Evolutionary conservation across 2,329 filamentous ascomycete species (phyloP).

Genomic region (Parastagonospora avenae): DNA sequence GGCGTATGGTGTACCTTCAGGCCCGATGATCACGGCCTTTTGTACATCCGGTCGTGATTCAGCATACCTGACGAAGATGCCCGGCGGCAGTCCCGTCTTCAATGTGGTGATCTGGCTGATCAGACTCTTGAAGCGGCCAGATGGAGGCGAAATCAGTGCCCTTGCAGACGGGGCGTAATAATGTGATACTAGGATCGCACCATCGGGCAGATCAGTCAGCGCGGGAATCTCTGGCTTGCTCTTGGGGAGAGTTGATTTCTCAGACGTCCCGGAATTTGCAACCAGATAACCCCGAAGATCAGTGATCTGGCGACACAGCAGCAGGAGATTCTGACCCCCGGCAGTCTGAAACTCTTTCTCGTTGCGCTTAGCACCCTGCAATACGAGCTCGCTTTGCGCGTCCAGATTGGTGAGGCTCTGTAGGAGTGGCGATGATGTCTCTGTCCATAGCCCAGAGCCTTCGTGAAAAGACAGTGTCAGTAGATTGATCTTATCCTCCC

Average conservation of each 20-base stretch:
- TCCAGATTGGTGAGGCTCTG: slow-evolving; percentile 33
- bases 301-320: slow-evolving; percentile 41
- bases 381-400: slow-evolving; percentile 25
- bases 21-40: slow-evolving; percentile 58
- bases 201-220: slow-evolving; percentile 45
- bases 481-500: slow-evolving; percentile 44
- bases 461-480: slow-evolving; percentile 39
- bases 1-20: slow-evolving; percentile 58
- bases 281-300: slow-evolving; percentile 31
- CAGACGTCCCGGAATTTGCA: background rate
- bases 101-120: slow-evolving; percentile 53
- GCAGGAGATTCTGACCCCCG: slow-evolving; percentile 37
- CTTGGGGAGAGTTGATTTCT: slow-evolving; percentile 6
- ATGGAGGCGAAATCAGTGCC: slow-evolving; percentile 12
- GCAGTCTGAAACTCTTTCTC: slow-evolving; percentile 22
- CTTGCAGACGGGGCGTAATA: slow-evolving; percentile 17
- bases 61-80: slow-evolving; percentile 58
- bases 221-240: slow-evolving; percentile 2
- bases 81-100: slow-evolving; percentile 54
- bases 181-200: slow-evolving; percentile 41
- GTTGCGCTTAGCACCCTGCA: slow-evolving; percentile 23
- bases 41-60: slow-evolving; percentile 56
- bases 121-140: slow-evolving; percentile 54
- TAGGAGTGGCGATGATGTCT: slow-evolving; percentile 28
- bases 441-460: background rate